Conservation (phyloP, 2,329 filamentous ascomycete genomes). For the Cercospora berteroae region DNA sequence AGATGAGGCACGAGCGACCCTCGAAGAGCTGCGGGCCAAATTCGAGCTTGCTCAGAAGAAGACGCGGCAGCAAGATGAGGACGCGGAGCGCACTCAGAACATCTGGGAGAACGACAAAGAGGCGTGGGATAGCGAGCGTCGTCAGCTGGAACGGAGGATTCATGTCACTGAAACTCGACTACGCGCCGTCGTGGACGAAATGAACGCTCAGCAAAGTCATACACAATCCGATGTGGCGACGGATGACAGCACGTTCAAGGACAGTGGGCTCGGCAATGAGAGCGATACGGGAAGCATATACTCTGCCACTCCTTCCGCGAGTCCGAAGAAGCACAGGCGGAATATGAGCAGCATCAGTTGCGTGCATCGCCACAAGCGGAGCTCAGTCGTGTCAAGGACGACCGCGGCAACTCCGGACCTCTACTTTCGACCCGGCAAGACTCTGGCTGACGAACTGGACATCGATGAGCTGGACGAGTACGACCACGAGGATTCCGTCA, state of each 20-base stretch:
- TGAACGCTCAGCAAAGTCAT: slow-evolving; percentile 64
- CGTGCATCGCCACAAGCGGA: slow-evolving; percentile 23
- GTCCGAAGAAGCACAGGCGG: slow-evolving; percentile 32
- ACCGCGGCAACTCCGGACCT: slow-evolving; percentile 39
- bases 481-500: slow-evolving; percentile 53
- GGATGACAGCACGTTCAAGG: slow-evolving; percentile 59
- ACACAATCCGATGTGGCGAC: slow-evolving; percentile 44
- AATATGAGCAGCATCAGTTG: slow-evolving; percentile 37
- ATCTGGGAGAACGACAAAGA: slow-evolving; percentile 84
- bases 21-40: slow-evolving; percentile 70
- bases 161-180: slow-evolving; percentile 88
- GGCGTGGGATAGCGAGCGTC: slow-evolving; percentile 77
- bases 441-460: slow-evolving; percentile 85
- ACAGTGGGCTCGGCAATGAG: slow-evolving; percentile 54
- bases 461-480: slow-evolving; percentile 75
- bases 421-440: slow-evolving; percentile 67
- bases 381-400: slow-evolving; percentile 26
- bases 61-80: slow-evolving; percentile 75
- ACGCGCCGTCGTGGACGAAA: slow-evolving; percentile 80
- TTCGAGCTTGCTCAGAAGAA: slow-evolving; percentile 77
- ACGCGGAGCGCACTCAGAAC: slow-evolving; percentile 72
- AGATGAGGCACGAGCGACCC: slow-evolving; percentile 74
- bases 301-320: slow-evolving; percentile 44
- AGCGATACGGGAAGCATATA: slow-evolving; percentile 71
- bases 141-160: slow-evolving; percentile 76